A percentile compares a stretch with the other conserved stretches of the same genome.
These are phyloP conservation scores for Ramaria sp. DNA, from an alignment of 768 basidiomycete species.

Conservation along the genomic window DNA sequence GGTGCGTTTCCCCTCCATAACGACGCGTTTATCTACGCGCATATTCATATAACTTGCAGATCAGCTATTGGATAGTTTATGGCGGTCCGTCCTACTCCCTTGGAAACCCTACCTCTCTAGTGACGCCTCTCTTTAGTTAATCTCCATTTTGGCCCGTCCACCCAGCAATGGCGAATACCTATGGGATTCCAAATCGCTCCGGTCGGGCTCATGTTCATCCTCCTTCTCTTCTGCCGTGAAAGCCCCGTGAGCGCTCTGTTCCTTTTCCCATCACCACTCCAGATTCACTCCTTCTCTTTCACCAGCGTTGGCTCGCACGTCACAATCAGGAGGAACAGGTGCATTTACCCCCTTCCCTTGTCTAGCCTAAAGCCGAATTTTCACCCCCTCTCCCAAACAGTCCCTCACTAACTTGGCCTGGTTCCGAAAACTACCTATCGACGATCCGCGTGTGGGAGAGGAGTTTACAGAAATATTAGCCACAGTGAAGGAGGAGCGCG, in stretches of 20 bases:
- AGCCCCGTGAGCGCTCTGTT: conserved; percentile 1
- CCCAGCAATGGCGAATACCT: conserved; percentile 48
- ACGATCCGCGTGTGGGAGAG: conserved; percentile 34
- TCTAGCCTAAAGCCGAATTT: neutral
- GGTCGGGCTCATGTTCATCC: conserved; percentile 60
- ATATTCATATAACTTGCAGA: neutral
- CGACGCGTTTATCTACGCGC: neutral
- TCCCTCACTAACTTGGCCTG: conserved; percentile 55
- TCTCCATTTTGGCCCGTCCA: conserved; percentile 1
- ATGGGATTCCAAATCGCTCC: conserved; percentile 73
- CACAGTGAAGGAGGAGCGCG: conserved; percentile 63
- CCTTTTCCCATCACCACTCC: neutral
- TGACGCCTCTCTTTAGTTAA: neutral
- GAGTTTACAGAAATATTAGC: conserved; percentile 79
- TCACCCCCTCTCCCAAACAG: neutral
- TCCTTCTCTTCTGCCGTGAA: conserved; percentile 50
- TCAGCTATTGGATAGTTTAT: conserved; percentile 7
- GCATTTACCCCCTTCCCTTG: neutral
- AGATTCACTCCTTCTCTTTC: neutral
- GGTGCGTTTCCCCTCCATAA: neutral
- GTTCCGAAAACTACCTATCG: conserved; percentile 36
- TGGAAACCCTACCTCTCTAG: neutral
- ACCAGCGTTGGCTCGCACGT: conserved; percentile 50
- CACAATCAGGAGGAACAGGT: conserved; percentile 6
- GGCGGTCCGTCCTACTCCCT: neutral